These are phyloP conservation scores for Bromus sterilis DNA, from an alignment of 176 grass and related monocot genomes.

Conservation along the genomic window DNA sequence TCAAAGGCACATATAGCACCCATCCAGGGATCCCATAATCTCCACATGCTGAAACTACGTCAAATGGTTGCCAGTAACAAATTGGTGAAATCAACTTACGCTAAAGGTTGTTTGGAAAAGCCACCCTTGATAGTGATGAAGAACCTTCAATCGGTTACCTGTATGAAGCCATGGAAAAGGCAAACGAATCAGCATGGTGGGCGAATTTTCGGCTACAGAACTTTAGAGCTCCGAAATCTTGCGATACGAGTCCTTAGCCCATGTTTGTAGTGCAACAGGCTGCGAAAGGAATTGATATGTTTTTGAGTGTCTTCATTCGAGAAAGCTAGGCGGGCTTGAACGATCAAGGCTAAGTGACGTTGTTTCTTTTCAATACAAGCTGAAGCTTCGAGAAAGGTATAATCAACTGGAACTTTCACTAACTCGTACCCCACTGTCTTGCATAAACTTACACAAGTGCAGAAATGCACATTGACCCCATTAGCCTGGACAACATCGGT, in stretches of 20 bases:
- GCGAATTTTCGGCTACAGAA: slow-evolving; percentile 51
- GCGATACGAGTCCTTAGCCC: slow-evolving; percentile 47
- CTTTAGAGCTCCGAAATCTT: slow-evolving; percentile 44
- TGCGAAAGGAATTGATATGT: slow-evolving; percentile 42
- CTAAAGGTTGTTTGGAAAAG: slow-evolving; percentile 33
- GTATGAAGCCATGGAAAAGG: slow-evolving; percentile 54
- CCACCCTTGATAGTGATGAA: slow-evolving; percentile 43
- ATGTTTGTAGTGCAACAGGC: slow-evolving; percentile 57
- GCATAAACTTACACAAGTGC: slow-evolving; percentile 21
- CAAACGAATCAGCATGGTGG: slow-evolving; percentile 64
- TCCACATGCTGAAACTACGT: too few relatives aligned
- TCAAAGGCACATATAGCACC: too few relatives aligned
- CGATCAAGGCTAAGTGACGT: slow-evolving; percentile 23
- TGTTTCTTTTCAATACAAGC: slow-evolving; percentile 38
- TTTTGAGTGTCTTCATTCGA: slow-evolving; percentile 37
- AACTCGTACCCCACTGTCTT: neutral
- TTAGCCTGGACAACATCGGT: slow-evolving; percentile 45
- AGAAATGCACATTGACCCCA: slow-evolving; percentile 26
- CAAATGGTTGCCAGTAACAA: slow-evolving; percentile 45
- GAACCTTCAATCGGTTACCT: slow-evolving; percentile 49
- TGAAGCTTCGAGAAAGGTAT: slow-evolving; percentile 55
- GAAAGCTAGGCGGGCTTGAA: slow-evolving; percentile 41
- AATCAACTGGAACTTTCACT: neutral
- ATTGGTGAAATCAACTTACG: slow-evolving; percentile 39
- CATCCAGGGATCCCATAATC: too few relatives aligned